Evolutionary conservation across 108 stramenopile genomes (phyloP).

Genomic region (Nannochloropsis gaditana): DNA sequence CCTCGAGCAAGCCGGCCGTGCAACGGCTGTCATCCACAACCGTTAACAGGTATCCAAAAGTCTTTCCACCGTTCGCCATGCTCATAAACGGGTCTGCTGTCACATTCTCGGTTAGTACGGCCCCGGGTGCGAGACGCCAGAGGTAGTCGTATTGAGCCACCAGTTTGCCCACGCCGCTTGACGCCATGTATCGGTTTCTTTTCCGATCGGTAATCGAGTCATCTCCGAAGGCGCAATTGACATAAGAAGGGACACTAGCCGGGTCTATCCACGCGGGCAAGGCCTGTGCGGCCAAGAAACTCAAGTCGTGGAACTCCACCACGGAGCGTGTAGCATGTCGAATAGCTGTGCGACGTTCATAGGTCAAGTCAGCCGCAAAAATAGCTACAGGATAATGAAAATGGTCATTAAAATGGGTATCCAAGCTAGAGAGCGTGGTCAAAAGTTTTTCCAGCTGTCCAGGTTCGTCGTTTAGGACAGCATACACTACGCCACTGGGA

Average conservation of each 20-base stretch:
- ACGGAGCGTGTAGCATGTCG: not conserved
- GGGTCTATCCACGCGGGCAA: not conserved
- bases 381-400: not conserved
- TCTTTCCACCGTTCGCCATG: conserved; percentile 4
- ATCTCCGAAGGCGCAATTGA: not conserved
- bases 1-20: not conserved
- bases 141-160: not conserved
- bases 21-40: not conserved
- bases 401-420: not conserved
- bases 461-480: not conserved
- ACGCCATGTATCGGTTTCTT: conserved; percentile 3
- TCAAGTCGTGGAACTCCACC: conserved; percentile 9
- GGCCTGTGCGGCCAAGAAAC: not conserved
- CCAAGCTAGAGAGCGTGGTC: not conserved
- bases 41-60: not conserved
- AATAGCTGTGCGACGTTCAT: not conserved
- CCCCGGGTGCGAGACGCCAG: not conserved
- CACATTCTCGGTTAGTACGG: not conserved
- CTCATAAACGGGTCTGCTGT: not conserved
- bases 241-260: not conserved
- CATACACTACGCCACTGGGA: conserved; percentile 7
- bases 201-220: not conserved
- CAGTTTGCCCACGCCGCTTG: not conserved
- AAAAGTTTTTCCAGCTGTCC: not conserved
- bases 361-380: not conserved